These are phyloP conservation scores for Diphasiastrum complanatum DNA, from an alignment of 83 land plant species.

Conservation along the genomic window DNA sequence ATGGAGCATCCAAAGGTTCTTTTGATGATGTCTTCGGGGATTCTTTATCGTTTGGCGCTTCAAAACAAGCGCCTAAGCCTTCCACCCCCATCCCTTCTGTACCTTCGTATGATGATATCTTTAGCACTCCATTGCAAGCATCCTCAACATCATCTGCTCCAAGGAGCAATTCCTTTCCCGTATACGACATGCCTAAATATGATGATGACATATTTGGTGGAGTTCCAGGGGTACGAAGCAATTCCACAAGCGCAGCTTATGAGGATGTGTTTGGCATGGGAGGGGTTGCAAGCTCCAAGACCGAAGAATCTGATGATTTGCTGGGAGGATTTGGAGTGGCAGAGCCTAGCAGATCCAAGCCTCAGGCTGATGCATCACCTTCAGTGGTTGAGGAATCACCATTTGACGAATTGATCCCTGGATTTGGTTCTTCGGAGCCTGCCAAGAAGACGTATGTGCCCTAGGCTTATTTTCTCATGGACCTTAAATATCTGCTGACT, in stretches of 20 bases:
- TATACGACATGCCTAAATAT: constrained; percentile 45
- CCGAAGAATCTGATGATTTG: constrained; percentile 39
- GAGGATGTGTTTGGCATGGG: constrained; percentile 37
- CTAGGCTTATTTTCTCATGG: no score
- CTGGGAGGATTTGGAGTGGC: constrained; percentile 33
- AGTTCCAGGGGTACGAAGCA: constrained; percentile 32
- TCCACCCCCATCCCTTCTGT: background rate
- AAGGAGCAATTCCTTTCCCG: constrained; percentile 25
- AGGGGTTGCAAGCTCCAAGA: background rate
- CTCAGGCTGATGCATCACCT: no score
- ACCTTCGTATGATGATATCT: constrained; percentile 13
- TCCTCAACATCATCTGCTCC: background rate
- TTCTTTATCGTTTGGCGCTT: constrained; percentile 18
- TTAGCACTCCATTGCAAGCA: background rate
- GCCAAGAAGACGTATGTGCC: constrained; percentile 27
- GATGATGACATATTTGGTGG: constrained; percentile 58
- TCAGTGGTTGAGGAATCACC: constrained; percentile 6
- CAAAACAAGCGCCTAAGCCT: constrained; percentile 15
- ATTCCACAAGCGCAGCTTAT: constrained; percentile 7
- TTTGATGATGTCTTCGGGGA: constrained; percentile 29
- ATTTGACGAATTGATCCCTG: constrained; percentile 59
- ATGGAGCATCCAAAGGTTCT: background rate
- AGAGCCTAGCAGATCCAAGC: background rate
- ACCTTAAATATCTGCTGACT: no score
- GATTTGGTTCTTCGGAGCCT: constrained; percentile 42